Base-by-base conservation (phyloP, 1,284 basidiomycete species). In the Ceratobasidium sp. region DNA sequence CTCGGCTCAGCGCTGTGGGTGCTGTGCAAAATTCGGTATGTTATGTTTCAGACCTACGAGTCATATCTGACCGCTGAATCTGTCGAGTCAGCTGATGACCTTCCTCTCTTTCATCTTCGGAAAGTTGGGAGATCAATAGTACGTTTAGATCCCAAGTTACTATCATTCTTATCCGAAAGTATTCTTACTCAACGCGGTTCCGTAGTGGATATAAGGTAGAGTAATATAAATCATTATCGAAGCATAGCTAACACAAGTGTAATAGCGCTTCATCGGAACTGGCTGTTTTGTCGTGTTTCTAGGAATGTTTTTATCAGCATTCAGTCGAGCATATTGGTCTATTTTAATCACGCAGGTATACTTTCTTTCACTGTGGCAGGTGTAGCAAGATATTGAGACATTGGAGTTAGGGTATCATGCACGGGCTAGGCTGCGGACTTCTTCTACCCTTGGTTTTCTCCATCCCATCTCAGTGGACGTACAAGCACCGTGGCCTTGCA, bases 401-500 rank as follows among this genome's bases (percentile, higher is more conserved):
- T 33, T 67, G 67, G 3, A 23, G 18, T 2, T 80, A 81, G 53
- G 81, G 80, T 15, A 68, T 82, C 46, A 68, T 81, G 70, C 82
- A 26, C 77, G 81, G 61, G 79, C 79, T 56, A 61, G 80, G 64
- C 26, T 67, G 64, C 44, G 64, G 64, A 13, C 64, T 67, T 9
- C 64, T 67, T 49, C 40, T 67, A n/a, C 64, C 64, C 10, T 44
- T 64, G 61, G 42, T 64, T 10, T 42, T 64, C 18, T 79, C 81
- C n/a, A 77, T 80, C 53, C 82, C 82, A 2, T 71, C 77, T 28
- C 82, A 82, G 78, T 83, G 82, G 82, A 82, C 82, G 79, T 76
- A 77, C 46, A 64, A 78, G 23, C 79, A 80, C 40, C 79, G 81
- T 26, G 81, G 78, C 28, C 67, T 83, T 3, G 82, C 82, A 18